phyloP scores from a whole-genome alignment of 352 stramenopile genomes.

The Globisporangium mamillatum region DNA sequence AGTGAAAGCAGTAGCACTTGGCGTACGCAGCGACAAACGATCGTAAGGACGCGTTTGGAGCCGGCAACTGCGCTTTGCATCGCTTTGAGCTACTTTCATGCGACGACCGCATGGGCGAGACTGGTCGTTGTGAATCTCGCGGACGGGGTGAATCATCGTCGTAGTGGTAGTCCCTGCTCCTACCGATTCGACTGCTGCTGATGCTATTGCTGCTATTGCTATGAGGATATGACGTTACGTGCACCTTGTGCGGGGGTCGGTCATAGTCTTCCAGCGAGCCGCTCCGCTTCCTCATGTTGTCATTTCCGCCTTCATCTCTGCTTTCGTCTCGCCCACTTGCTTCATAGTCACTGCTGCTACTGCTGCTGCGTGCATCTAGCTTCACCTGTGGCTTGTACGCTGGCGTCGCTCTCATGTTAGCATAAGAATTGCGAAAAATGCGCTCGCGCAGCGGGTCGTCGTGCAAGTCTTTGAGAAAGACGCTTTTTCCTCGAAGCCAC shows the following conservation, averaged over 20 bases:
- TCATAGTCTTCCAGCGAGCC: background rate
- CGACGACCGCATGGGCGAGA: background rate
- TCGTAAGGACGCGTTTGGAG: slow-evolving; percentile 12
- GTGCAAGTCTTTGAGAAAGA: slow-evolving; percentile 8
- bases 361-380: background rate
- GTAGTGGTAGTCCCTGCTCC: background rate
- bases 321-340: background rate
- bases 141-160: background rate
- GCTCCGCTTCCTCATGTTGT: background rate
- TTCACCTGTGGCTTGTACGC: background rate
- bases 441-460: slow-evolving; percentile 8
- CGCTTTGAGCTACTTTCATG: background rate
- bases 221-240: background rate
- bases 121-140: background rate
- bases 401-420: slow-evolving; percentile 7
- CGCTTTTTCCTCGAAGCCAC: slow-evolving; percentile 15
- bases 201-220: background rate
- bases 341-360: background rate
- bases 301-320: too few relatives aligned
- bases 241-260: background rate
- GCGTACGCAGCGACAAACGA: slow-evolving; percentile 13
- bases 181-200: background rate
- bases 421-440: slow-evolving; percentile 12
- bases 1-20: slow-evolving; percentile 18
- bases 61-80: background rate